Base-by-base conservation (phyloP, 768 basidiomycete species). In the Chalciporus pseudorubinellus region DNA sequence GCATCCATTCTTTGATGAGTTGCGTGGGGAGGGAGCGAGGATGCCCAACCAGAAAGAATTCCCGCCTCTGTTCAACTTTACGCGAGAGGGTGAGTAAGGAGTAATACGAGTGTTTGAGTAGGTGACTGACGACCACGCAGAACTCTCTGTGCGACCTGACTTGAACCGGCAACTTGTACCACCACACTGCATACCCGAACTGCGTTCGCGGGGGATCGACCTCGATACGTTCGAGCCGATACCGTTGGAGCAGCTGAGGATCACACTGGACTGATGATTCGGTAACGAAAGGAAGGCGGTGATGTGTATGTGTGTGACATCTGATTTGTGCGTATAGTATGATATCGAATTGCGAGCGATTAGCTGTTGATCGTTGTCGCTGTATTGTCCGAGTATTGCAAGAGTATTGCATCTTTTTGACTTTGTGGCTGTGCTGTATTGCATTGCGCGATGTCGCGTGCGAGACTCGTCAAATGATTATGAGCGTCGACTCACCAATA, bases 41-140 rank as follows among this genome's bases (percentile, higher is more conserved):
- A 92, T 99, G 92, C 94, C 95, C 8, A 97, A 95, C 60, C 95
- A 97, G 55, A 95, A 92, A 70, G 92, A 95, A 46, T 92, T 98
- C 73, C 97, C 97, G 2, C 80, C 81, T 29, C 74, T 99, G 58
- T 98, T 99, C 72, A 83, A 99, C 76, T 98, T 97, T 68, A 92
- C 94, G 50, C 85, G 89, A 57, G 95, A 97, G 76, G 93, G 94
- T 94, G 59, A 73, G 91, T 74, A 31, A 24, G 20, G 48, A 40
- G 6, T 20, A 0, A 19, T 38, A 50, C 41, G 31, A 40, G 45
- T 12, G 12, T 0, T 9, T 18, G 33, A n/a, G 13, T 14, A 34
- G 13, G 7, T 28, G 58, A 39, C 44, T 56, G 26, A 52, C 44
- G 46, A 14, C 55, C 48, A 24, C 44, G 18, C 75, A 95, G 97